phyloP scores from a whole-genome alignment of 139 green algal genomes.

The Tetraselmis chui region DNA sequence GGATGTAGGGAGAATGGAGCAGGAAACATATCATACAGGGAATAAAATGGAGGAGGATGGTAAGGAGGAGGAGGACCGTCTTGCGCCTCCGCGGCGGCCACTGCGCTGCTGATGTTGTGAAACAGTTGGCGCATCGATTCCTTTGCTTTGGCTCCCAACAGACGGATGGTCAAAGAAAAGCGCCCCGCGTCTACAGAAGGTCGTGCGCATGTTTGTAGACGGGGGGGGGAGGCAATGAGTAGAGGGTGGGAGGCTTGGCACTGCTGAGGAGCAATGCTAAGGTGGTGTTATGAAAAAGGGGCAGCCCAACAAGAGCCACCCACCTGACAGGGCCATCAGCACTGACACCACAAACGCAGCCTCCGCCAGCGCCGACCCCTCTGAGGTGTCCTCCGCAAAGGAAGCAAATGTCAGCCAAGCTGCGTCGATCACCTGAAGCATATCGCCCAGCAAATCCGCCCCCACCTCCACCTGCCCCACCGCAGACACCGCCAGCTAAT shows the following conservation, averaged over 20 bases:
- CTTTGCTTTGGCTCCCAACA: conserved; percentile 17
- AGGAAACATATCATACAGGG: too few species aligned
- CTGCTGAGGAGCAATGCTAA: too few species aligned
- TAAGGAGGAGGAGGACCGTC: background rate
- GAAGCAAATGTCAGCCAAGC: conserved; percentile 26
- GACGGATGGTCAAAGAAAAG: conserved; percentile 20
- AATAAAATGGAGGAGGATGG: too few species aligned
- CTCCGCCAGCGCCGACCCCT: conserved; percentile 13
- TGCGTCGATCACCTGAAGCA: conserved; percentile 21
- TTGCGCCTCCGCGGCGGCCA: background rate
- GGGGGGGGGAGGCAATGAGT: too few species aligned
- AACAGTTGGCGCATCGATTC: background rate
- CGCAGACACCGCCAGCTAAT: too few species aligned
- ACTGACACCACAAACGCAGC: conserved; percentile 26
- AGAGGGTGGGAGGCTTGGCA: too few species aligned
- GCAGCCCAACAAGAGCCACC: too few species aligned
- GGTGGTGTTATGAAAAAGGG: too few species aligned
- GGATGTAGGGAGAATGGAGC: too few species aligned
- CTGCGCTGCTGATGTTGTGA: background rate
- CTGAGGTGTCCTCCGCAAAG: conserved; percentile 21
- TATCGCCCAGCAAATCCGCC: conserved; percentile 4
- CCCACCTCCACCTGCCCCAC: background rate
- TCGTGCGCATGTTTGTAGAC: too few species aligned
- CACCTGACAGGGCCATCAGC: background rate
- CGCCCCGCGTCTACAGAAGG: conserved; percentile 12